These are phyloP conservation scores for Stachybotrys chartarum DNA, from an alignment of 2,329 filamentous ascomycete species.

Conservation along the genomic window DNA sequence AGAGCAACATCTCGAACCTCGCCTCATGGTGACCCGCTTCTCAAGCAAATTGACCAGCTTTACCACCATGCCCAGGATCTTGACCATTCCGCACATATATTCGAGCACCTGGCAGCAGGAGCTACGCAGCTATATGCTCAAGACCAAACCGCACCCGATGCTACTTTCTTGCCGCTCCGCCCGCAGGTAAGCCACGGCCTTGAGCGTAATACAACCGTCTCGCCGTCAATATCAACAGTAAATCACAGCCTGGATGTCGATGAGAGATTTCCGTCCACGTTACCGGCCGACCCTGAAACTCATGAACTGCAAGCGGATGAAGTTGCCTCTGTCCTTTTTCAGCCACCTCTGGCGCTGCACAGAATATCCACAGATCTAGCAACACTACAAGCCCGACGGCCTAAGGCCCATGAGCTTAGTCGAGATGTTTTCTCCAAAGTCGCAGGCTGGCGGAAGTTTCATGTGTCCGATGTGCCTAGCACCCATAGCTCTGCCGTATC, in stretches of 20 bases:
- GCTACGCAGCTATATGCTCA: not conserved
- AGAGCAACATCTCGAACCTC: not conserved
- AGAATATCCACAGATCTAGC: slow-evolving; percentile 7
- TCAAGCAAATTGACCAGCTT: slow-evolving; percentile 19
- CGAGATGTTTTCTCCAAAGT: slow-evolving; percentile 10
- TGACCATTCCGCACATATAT: slow-evolving; percentile 23
- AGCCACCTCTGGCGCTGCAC: slow-evolving; percentile 2
- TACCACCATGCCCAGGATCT: slow-evolving; percentile 26
- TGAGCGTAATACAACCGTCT: not conserved
- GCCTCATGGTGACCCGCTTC: slow-evolving; percentile 5
- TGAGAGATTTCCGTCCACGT: not conserved
- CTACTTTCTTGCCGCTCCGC: not conserved
- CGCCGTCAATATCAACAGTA: not conserved
- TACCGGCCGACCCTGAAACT: not conserved
- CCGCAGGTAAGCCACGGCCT: not conserved
- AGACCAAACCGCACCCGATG: not conserved
- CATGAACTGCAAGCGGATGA: not conserved
- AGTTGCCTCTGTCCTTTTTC: not conserved
- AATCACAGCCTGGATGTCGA: slow-evolving; percentile 1
- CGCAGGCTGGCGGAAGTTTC: slow-evolving; percentile 5
- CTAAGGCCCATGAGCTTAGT: slow-evolving; percentile 11
- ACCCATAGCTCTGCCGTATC: not conserved
- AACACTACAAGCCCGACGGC: slow-evolving; percentile 8
- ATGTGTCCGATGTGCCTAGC: not conserved
- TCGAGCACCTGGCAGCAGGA: slow-evolving; percentile 23